Conservation (phyloP, 2,329 filamentous ascomycete species). For the Fusarium sp. region DNA sequence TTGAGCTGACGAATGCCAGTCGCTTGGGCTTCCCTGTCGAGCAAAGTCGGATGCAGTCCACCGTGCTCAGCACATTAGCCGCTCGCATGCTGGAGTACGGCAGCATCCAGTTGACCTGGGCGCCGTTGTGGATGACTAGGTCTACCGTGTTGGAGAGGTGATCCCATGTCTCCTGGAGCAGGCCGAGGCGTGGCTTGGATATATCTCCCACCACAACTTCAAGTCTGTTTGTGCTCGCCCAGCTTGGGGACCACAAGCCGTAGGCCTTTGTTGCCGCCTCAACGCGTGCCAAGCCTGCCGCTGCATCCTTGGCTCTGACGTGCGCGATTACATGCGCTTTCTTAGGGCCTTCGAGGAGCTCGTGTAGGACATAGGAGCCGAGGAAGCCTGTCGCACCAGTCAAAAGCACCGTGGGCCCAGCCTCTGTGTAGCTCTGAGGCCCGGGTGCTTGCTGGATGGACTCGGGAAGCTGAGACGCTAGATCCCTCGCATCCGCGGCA, state of each 20-base stretch:
- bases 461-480: slow-evolving; percentile 60
- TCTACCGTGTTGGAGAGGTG: slow-evolving; percentile 73
- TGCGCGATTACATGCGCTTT: slow-evolving; percentile 73
- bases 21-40: slow-evolving; percentile 78
- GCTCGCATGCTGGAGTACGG: slow-evolving; percentile 77
- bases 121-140: slow-evolving; percentile 82
- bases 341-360: slow-evolving; percentile 67
- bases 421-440: slow-evolving; percentile 24
- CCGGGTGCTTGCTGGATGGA: slow-evolving; percentile 21
- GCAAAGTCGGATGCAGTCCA: slow-evolving; percentile 80
- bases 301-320: slow-evolving; percentile 74
- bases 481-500: slow-evolving; percentile 61
- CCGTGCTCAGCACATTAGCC: slow-evolving; percentile 80
- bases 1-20: slow-evolving; percentile 82
- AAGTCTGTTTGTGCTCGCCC: slow-evolving; percentile 71
- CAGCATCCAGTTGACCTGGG: slow-evolving; percentile 81
- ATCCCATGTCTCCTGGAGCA: slow-evolving; percentile 73
- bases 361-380: slow-evolving; percentile 81
- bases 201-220: slow-evolving; percentile 78
- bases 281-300: slow-evolving; percentile 72
- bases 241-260: slow-evolving; percentile 74
- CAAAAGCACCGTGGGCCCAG: slow-evolving; percentile 61
- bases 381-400: slow-evolving; percentile 83
- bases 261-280: slow-evolving; percentile 76
- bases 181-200: slow-evolving; percentile 77